These are phyloP conservation scores for Acer yangbiense DNA, from an alignment of 345 rosid genomes.

Conservation along the genomic window DNA sequence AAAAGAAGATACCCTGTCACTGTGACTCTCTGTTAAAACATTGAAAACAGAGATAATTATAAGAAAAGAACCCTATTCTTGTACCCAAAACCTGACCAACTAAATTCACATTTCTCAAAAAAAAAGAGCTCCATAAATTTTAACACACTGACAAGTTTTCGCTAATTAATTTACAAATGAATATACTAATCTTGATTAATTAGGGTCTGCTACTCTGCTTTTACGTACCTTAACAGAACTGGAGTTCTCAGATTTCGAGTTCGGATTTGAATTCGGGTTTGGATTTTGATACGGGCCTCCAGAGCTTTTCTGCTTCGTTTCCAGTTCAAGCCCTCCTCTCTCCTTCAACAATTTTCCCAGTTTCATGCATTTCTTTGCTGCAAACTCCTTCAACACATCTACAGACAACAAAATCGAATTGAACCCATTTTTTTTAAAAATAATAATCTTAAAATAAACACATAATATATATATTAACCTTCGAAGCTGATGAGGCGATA, in stretches of 20 bases:
- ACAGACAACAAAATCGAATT: not conserved
- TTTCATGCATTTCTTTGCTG: conserved; percentile 70
- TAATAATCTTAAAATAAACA: not conserved
- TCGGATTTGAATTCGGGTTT: conserved; percentile 23
- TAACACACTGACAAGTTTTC: not conserved
- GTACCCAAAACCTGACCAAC: not conserved
- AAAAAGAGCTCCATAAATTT: not conserved
- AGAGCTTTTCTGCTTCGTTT: conserved; percentile 34
- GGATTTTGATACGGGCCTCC: conserved; percentile 14
- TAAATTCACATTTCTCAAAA: not conserved
- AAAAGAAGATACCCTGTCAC: not conserved
- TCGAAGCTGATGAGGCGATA: conserved; percentile 83
- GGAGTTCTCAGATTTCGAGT: conserved; percentile 24
- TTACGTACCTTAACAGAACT: conserved; percentile 26
- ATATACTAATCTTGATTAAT: not conserved
- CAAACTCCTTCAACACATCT: conserved; percentile 81
- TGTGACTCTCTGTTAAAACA: not conserved
- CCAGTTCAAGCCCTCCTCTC: conserved; percentile 42
- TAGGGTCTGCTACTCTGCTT: not conserved
- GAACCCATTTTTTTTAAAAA: not conserved
- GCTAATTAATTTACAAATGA: not conserved
- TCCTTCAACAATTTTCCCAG: conserved; percentile 69
- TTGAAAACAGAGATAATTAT: not conserved
- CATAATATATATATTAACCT: conserved; percentile 33
- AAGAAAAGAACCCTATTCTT: not conserved